Conservation (phyloP, 352 stramenopile genomes). For the Phytophthora megakarya region DNA sequence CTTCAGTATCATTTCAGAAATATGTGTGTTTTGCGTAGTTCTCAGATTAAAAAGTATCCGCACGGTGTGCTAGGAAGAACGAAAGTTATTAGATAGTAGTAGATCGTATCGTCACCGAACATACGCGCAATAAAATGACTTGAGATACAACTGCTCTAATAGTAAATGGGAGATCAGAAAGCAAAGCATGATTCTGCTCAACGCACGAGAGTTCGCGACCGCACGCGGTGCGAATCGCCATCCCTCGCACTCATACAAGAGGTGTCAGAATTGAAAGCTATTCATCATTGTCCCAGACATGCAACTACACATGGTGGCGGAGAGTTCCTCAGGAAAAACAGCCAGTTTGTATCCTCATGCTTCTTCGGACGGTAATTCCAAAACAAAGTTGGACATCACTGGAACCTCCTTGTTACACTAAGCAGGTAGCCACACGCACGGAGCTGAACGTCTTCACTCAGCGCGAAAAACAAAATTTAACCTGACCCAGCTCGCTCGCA, state of each 20-base stretch:
- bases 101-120: conserved; percentile 77
- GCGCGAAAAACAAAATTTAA: too few species aligned
- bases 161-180: conserved; percentile 53
- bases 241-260: conserved; percentile 88
- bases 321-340: conserved; percentile 88
- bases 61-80: conserved; percentile 84
- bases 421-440: too few species aligned
- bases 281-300: conserved; percentile 82
- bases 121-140: conserved; percentile 19
- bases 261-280: conserved; percentile 91
- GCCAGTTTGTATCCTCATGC: conserved; percentile 85
- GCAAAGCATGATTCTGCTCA: conserved; percentile 86
- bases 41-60: conserved; percentile 60
- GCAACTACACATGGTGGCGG: neutral
- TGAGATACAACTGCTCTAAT: neutral
- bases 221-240: conserved; percentile 63
- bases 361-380: conserved; percentile 91
- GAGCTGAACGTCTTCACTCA: neutral
- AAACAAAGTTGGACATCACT: conserved; percentile 84
- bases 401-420: conserved; percentile 50
- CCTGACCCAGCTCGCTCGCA: too few species aligned
- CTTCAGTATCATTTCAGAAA: too few species aligned
- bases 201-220: conserved; percentile 48
- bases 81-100: conserved; percentile 88
- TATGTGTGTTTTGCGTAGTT: conserved; percentile 31